phyloP scores from a whole-genome alignment of 345 rosid species.

The Populus davidiana region DNA sequence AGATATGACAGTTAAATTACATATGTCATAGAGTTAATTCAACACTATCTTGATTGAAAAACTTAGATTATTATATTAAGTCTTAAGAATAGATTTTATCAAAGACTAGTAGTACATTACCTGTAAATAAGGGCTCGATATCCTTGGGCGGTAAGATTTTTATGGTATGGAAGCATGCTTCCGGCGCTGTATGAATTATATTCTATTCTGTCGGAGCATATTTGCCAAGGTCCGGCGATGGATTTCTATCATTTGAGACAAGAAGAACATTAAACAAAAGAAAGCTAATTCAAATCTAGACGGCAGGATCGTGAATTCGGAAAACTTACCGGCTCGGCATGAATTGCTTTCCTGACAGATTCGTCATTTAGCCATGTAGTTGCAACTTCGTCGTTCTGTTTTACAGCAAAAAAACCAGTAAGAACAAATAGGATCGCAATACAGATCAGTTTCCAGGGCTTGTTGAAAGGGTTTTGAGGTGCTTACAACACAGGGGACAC shows the following conservation, averaged over 20 bases:
- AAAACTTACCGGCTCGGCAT: constrained; percentile 38
- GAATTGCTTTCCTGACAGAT: constrained; percentile 46
- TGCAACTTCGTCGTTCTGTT: constrained; percentile 47
- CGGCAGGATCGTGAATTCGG: too few species aligned
- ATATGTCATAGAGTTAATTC: too few species aligned
- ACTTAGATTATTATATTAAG: too few species aligned
- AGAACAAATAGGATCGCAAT: background rate
- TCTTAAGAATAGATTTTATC: too few species aligned
- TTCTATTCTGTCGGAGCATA: constrained; percentile 32
- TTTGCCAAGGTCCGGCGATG: constrained; percentile 41
- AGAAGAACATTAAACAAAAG: background rate
- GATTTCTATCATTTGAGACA: constrained; percentile 7
- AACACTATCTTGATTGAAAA: too few species aligned
- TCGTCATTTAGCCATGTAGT: constrained; percentile 43
- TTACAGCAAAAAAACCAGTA: too few species aligned
- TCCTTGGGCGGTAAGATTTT: constrained; percentile 37
- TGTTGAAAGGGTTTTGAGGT: background rate
- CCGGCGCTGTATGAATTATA: constrained; percentile 32
- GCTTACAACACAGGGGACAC: constrained; percentile 41
- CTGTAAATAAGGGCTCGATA: constrained; percentile 57
- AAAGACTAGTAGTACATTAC: constrained; percentile 11
- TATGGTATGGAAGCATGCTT: constrained; percentile 48
- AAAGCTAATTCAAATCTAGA: too few species aligned
- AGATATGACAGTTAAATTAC: too few species aligned
- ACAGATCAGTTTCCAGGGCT: too few species aligned